A percentile compares a stretch with the other conserved stretches of the same genome.
Conservation (phyloP, 2,329 filamentous ascomycete species). For the Gnomoniopsis sp. region DNA sequence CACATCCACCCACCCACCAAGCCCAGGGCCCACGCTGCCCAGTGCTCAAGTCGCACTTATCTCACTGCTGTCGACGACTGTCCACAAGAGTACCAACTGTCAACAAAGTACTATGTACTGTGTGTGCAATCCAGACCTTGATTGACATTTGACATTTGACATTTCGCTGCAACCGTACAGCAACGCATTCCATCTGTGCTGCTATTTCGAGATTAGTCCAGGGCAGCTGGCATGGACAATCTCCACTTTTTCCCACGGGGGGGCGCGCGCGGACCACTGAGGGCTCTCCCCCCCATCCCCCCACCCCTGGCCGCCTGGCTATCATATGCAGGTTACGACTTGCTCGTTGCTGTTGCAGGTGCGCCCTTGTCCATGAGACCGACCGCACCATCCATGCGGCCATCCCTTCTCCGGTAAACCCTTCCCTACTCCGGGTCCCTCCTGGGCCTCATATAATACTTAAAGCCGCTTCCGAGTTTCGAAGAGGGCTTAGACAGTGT, state of each 20-base stretch:
- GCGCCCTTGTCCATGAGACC: constrained; percentile 11
- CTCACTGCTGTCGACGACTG: no score
- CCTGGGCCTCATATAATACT: constrained; percentile 17
- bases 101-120: no score
- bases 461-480: constrained; percentile 12
- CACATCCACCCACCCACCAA: no score
- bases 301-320: no score
- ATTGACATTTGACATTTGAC: no score
- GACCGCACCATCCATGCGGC: neutral
- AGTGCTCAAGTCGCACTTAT: no score
- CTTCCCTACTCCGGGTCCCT: neutral
- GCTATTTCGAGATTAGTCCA: constrained; percentile 2
- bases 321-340: constrained; percentile 8
- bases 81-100: no score
- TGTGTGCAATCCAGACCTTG: no score
- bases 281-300: no score
- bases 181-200: neutral
- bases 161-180: neutral
- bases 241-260: constrained; percentile 10
- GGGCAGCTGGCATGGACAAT: constrained; percentile 1
- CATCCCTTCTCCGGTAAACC: constrained; percentile 8
- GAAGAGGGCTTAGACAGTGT: neutral
- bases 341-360: constrained; percentile 8
- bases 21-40: no score
- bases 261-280: neutral